Conservation (phyloP, 768 basidiomycete species). For the Phanerochaete carnosa region DNA sequence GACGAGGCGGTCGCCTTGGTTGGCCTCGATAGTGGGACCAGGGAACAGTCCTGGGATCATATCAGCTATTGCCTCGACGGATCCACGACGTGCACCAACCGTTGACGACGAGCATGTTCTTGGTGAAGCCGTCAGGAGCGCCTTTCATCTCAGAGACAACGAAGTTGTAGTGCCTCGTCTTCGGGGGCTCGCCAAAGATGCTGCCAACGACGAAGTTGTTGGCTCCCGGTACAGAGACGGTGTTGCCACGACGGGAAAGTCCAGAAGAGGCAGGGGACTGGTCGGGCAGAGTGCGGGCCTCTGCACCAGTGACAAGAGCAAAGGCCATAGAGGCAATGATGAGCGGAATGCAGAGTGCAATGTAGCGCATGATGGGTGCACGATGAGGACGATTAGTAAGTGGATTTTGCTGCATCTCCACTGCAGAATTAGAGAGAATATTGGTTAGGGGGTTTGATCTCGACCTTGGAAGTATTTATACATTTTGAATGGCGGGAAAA, state of each 20-base stretch:
- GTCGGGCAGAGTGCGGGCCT: too few species aligned
- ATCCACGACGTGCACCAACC: constrained; percentile 21
- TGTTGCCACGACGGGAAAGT: not conserved
- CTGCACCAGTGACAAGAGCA: too few species aligned
- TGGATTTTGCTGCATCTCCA: not conserved
- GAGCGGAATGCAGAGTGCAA: not conserved
- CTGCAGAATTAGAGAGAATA: not conserved
- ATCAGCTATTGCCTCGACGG: not conserved
- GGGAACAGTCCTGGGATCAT: constrained; percentile 27
- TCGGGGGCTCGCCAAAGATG: constrained; percentile 23
- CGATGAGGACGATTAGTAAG: not conserved
- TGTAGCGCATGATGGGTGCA: not conserved
- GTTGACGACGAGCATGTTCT: constrained; percentile 46
- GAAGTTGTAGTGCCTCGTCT: constrained; percentile 43
- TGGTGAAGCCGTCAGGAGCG: constrained; percentile 39
- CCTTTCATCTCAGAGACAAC: constrained; percentile 32
- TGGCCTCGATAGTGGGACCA: constrained; percentile 37
- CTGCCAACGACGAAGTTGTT: constrained; percentile 18
- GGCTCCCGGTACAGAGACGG: not conserved
- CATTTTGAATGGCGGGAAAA: too few species aligned
- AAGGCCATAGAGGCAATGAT: not conserved
- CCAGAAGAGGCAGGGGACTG: not conserved
- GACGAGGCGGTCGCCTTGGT: constrained; percentile 33
- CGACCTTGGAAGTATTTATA: too few species aligned
- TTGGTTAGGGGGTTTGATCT: too few species aligned